Evolutionary conservation across 2,329 filamentous ascomycete species (phyloP), one percentile per base, ranked within the genome.

Genomic region (Scytalidium sp.): DNA sequence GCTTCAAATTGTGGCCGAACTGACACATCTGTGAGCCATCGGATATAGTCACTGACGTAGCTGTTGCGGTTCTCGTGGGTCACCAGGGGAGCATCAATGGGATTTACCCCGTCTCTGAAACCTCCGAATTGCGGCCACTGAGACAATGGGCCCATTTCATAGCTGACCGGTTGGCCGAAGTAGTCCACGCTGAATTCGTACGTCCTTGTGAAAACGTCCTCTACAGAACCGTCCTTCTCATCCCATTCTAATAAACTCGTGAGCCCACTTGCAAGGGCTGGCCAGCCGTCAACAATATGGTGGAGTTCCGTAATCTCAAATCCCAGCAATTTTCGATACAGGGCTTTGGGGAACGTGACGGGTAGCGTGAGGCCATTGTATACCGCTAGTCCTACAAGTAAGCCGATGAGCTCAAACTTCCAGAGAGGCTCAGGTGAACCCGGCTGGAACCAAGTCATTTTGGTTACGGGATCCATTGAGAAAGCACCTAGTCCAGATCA

Each of bases 301-400:
- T 90, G 81, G 2, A 94, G 72, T 50, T 85, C 79, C 27, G 81
- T 82, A 15, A 88, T 82, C 8, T 84, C 82, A 51, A 86, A 75
- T 8, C 81, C 83, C 1, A 96, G 75, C 1, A 97, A 76, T 58
- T 89, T 89, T 47, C 83, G 80, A 69, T 99, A 99, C 3, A 99
- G 78, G 0, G 85, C 88, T 50, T 83, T 79, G 1, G 94, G 94
- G 53, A 99, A 94, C 1, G 87, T 96, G 40, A 97, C 79, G 0
- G 94, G 94, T 1, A 99, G 75, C 0, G 92, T 96, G 20, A 97
- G 75, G 1, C 93, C 93, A 58, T 99, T 99, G 70, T 94, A 97
- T 3, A 97, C 73, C 4, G 94, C 94, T 17, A 99, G 76, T 1
- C 89, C 95, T 55, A 97, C 78, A n/a, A 97, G 72, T 10, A 97